Conservation (phyloP, 305 asterid species). For the Ruellia speciosa region DNA sequence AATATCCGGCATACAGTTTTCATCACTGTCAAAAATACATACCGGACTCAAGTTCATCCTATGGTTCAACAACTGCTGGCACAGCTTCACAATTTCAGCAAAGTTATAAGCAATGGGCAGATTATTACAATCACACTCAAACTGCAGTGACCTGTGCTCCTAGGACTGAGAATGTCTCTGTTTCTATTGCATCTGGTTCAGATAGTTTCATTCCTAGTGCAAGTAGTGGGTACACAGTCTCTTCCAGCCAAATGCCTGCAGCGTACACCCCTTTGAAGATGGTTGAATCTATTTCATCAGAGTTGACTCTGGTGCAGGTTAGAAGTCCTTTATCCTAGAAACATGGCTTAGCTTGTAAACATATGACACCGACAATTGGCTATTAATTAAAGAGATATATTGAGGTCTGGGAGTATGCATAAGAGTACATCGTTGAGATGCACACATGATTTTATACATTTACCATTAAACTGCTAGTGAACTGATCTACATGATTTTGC, state of each 20-base stretch:
- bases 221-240: constrained; percentile 45
- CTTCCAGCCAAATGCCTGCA: constrained; percentile 54
- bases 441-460: too few relatives aligned
- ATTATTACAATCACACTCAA: constrained; percentile 78
- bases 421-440: too few relatives aligned
- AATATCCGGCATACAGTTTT: constrained; percentile 55
- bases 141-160: constrained; percentile 99
- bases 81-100: constrained; percentile 68
- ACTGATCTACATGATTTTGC: too few relatives aligned
- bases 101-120: constrained; percentile 76
- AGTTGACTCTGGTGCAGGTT: constrained; percentile 63
- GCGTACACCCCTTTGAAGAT: constrained; percentile 49
- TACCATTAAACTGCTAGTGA: too few relatives aligned
- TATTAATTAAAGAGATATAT: too few relatives aligned
- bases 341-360: too few relatives aligned
- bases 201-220: constrained; percentile 53
- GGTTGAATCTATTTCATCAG: constrained; percentile 55
- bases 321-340: too few relatives aligned
- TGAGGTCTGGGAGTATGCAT: too few relatives aligned
- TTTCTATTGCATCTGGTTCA: constrained; percentile 44
- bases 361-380: too few relatives aligned
- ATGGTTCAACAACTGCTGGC: constrained; percentile 53
- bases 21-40: constrained; percentile 70
- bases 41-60: constrained; percentile 58
- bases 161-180: constrained; percentile 77